These are phyloP conservation scores for Talaromyces funiculosus DNA, from an alignment of 2,329 filamentous ascomycete species.

Conservation along the genomic window DNA sequence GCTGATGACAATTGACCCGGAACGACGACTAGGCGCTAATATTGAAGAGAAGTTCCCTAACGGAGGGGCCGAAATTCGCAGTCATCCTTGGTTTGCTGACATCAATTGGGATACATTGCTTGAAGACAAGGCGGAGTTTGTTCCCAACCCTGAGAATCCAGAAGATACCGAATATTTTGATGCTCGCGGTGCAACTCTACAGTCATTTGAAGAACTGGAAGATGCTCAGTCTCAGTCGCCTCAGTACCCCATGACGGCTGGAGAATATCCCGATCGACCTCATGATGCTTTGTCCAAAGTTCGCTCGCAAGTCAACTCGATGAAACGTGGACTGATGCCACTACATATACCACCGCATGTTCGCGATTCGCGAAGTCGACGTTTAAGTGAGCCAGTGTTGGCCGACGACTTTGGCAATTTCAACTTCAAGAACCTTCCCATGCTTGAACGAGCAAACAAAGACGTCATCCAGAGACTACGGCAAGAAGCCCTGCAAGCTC, in stretches of 20 bases:
- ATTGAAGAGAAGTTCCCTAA: conserved; percentile 72
- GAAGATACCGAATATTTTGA: conserved; percentile 99
- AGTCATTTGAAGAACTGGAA: conserved; percentile 93
- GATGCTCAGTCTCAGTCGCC: conserved; percentile 75
- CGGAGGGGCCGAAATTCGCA: conserved; percentile 86
- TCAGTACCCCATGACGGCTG: conserved; percentile 60
- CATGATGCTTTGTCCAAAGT: conserved; percentile 92
- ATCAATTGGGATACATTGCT: conserved; percentile 85
- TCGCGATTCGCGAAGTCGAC: conserved; percentile 77
- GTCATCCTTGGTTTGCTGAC: conserved; percentile 80
- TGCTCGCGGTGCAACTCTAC: conserved; percentile 79
- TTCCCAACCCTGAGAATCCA: conserved; percentile 84
- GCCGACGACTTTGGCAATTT: conserved; percentile 95
- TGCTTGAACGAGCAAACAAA: conserved; percentile 96
- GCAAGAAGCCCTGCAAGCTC: conserved; percentile 75
- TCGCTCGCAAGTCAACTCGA: conserved; percentile 75
- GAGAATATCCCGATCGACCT: conserved; percentile 80
- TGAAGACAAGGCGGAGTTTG: conserved; percentile 94
- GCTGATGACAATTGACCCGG: conserved; percentile 77
- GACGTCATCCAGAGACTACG: conserved; percentile 95
- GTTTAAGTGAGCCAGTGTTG: conserved; percentile 82
- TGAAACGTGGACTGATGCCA: conserved; percentile 89
- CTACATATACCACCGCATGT: conserved; percentile 95
- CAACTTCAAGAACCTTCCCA: conserved; percentile 93
- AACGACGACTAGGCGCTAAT: conserved; percentile 78